Base-by-base conservation (phyloP, 1,139 yeast genomes). In the Kodamaea fungicola region DNA sequence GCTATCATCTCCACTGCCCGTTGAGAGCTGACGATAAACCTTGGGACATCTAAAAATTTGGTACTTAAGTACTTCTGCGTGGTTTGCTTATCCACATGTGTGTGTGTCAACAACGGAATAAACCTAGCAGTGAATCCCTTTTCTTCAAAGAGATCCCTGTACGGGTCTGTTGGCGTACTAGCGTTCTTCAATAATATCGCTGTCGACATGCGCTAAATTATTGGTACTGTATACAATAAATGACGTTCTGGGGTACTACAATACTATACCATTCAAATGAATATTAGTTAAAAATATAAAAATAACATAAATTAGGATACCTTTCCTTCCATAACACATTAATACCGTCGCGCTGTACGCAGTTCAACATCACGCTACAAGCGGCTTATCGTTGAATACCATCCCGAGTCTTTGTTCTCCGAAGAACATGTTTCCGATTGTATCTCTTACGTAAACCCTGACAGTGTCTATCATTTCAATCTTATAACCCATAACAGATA, bases 11-110 rank as follows among this genome's bases (percentile, higher is more conserved):
- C 97, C 0, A 90, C 95, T 0, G 97, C 95, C 47, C 97, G 62
- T 55, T 90, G 97, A 3, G 95, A 84, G 0, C 97, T 89, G n/a
- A 92, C 79, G 8, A 92, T 83, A 30, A 87, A 60, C 1, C 78
- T 76, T 39, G 71, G 66, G 35, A 72, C 55, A 1, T 58, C 49
- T 3, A 49, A 42, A 46, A 79, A 80, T 19, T 62, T 67, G 0
- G 53, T 47, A 2, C 76, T 63, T 7, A 86, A 59, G 42, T 69
- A 71, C 0, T 47, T 45, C 2, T 67, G 52, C 3, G 83, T 70
- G 10, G 59, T 67, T 0, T 54, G 47, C 10, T 76, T 70, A 37
- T 79, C 73, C 13, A 73, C 61, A 39, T 77, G 81, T 2, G 72
- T 67, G 55, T 86, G 95, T 27, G 73, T 71, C 34, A 88, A 65